Evolutionary conservation across 2,329 filamentous ascomycete genomes (phyloP).

Genomic region (Fusarium sp.): DNA sequence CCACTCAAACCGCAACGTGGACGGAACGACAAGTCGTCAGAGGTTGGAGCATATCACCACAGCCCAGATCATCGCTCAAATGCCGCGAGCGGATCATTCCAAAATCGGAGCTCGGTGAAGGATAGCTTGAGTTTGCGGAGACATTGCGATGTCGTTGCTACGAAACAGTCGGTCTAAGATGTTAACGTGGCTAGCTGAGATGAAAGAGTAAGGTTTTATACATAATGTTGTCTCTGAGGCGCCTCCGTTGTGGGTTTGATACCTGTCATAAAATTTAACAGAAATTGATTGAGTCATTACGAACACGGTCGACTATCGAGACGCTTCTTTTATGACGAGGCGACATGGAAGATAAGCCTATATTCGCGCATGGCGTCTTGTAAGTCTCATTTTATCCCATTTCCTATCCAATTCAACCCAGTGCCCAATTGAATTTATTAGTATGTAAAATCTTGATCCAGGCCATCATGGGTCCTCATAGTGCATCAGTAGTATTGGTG

Average conservation of each 20-base stretch:
- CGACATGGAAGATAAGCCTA: not conserved
- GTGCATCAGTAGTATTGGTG: not conserved
- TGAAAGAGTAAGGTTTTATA: conserved; percentile 19
- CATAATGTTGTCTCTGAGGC: not conserved
- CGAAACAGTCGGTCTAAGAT: conserved; percentile 24
- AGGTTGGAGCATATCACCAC: conserved; percentile 28
- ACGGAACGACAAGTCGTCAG: conserved; percentile 12
- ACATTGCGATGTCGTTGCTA: not conserved
- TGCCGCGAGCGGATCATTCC: conserved; percentile 24
- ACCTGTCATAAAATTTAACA: not conserved
- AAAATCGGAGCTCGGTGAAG: conserved; percentile 26
- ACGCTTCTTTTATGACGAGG: not conserved
- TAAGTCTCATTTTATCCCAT: not conserved
- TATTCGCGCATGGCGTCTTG: not conserved
- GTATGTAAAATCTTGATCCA: not conserved
- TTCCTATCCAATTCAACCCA: not conserved
- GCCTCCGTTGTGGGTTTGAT: not conserved
- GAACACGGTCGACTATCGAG: not conserved
- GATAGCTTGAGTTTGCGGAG: conserved; percentile 9
- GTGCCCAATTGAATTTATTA: not conserved
- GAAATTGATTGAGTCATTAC: not conserved
- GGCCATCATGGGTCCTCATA: not conserved
- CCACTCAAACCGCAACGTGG: conserved; percentile 43
- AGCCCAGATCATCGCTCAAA: not conserved
- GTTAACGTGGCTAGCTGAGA: conserved; percentile 7